Evolutionary conservation across 257 asterid species (phyloP), one percentile per base, ranked within the genome.

Genomic region (Lavandula angustifolia): DNA sequence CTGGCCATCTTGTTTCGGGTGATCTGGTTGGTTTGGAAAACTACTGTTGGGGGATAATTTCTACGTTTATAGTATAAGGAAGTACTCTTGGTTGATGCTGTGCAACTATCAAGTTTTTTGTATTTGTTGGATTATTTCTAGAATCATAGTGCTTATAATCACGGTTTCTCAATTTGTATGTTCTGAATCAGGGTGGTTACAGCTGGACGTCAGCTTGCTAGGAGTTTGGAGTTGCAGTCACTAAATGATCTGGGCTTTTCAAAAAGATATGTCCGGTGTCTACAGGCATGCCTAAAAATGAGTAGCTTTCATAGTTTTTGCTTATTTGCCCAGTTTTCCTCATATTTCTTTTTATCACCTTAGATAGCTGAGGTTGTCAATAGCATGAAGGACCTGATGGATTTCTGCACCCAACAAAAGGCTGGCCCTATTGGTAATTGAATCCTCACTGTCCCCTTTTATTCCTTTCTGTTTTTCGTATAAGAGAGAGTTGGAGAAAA

Each of bases 191-290:
- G 99, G 98, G 96, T 87, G 52, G 83, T 86, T 31, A 79, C 97
- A 51, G 96, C 98, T 54, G 95, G 99, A n/a, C 92, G 95, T 42
- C 96, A 94, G 81, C 99, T 94, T 75, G 95, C 96, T 29, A 86
- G 82, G 90, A 84, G 92, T 77, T 76, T 94, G 79, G 99, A 94
- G 81, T 66, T 87, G 75, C 99, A 88, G 71, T 94, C 99, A 0
- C 82, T 94, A 35, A 94, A 94, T 73, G 97, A 94, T 75, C 79
- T 94, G 73, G 99, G 99, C 58, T 94, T 90, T 68, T 86, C 95
- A 46, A 94, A 94, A 80, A 80, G 99, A 90, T 87, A 87, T 41
- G 95, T 90, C 64, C 91, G 97, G 64, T 87, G 99, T 75, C 83
- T 94, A 64, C 99, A 90, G 99, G 99, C 64, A 75, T n/a, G 85